Evolutionary conservation across 441 rosid genomes (phyloP).

Genomic region (Populus hybrid): DNA sequence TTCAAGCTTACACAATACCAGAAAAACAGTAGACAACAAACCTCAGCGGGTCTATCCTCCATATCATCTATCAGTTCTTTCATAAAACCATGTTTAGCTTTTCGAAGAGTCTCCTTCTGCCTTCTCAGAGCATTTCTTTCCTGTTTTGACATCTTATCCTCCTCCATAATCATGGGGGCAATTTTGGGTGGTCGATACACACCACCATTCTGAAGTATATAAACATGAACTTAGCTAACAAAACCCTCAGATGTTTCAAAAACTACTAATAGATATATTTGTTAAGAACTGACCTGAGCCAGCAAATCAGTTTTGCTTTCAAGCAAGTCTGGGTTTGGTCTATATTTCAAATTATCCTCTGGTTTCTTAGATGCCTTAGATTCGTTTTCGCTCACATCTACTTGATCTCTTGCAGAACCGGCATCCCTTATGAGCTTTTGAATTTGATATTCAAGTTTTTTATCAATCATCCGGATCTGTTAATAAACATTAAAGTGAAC

Average conservation of each 20-base stretch:
- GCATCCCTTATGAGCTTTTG: constrained; percentile 63
- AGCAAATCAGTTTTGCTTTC: constrained; percentile 38
- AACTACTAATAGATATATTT: background rate
- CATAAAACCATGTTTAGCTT: constrained; percentile 53
- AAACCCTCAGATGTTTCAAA: background rate
- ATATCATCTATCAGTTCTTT: constrained; percentile 69
- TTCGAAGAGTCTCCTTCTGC: constrained; percentile 53
- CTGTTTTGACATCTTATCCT: constrained; percentile 68
- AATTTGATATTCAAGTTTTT: constrained; percentile 81
- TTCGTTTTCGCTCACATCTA: constrained; percentile 32
- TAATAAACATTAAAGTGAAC: constrained; percentile 1
- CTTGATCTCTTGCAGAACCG: constrained; percentile 32
- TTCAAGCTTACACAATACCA: background rate
- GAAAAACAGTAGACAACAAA: constrained; percentile 17
- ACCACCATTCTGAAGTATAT: constrained; percentile 44
- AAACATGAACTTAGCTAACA: constrained; percentile 17
- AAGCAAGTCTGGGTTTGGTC: constrained; percentile 82
- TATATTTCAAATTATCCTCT: constrained; percentile 65
- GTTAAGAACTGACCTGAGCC: constrained; percentile 34
- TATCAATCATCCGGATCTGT: constrained; percentile 89
- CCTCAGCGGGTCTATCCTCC: constrained; percentile 86
- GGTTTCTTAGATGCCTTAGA: constrained; percentile 35
- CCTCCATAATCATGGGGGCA: constrained; percentile 71
- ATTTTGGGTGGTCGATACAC: constrained; percentile 72
- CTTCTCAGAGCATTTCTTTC: constrained; percentile 66